Percentiles rank a stretch among this genome's conserved stretches.
phyloP scores from a whole-genome alignment of 2,329 filamentous ascomycete species.

The Fusarium sp. region DNA sequence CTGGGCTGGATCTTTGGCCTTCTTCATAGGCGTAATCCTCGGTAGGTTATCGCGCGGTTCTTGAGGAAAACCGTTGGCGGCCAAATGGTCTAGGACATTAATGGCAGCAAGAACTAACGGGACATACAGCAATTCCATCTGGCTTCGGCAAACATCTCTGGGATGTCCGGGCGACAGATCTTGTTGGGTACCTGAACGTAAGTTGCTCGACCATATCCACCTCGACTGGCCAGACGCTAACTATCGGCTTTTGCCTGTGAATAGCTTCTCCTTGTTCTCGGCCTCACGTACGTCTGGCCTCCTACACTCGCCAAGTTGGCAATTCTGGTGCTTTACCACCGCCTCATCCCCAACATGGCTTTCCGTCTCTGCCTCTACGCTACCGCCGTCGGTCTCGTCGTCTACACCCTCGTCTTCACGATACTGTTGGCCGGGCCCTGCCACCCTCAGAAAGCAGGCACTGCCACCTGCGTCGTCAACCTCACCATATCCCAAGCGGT shows the following conservation, averaged over 20 bases:
- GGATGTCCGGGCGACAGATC: not conserved
- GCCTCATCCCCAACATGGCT: not conserved
- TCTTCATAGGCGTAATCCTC: constrained; percentile 7
- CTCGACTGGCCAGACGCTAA: not conserved
- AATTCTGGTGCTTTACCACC: constrained; percentile 12
- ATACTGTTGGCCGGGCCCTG: constrained; percentile 11
- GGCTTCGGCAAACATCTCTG: constrained; percentile 20
- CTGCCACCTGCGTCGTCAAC: constrained; percentile 3
- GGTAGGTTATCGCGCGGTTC: not conserved
- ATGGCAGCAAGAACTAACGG: not conserved
- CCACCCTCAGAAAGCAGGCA: constrained; percentile 15
- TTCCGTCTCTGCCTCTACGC: constrained; percentile 12
- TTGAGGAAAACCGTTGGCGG: not conserved
- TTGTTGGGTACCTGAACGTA: constrained; percentile 6
- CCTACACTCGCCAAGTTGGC: constrained; percentile 17
- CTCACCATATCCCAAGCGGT: constrained; percentile 12
- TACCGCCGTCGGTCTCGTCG: not conserved
- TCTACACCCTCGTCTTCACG: constrained; percentile 18
- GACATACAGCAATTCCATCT: constrained; percentile 1
- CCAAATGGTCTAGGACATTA: too few relatives aligned
- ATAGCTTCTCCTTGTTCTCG: constrained; percentile 2
- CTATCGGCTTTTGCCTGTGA: not conserved
- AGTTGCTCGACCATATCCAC: not conserved
- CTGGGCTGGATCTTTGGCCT: constrained; percentile 7
- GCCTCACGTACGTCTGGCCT: constrained; percentile 20